Evolutionary conservation across 2,329 filamentous ascomycete genomes (phyloP).

Genomic region (Epichloe aotearoae): DNA sequence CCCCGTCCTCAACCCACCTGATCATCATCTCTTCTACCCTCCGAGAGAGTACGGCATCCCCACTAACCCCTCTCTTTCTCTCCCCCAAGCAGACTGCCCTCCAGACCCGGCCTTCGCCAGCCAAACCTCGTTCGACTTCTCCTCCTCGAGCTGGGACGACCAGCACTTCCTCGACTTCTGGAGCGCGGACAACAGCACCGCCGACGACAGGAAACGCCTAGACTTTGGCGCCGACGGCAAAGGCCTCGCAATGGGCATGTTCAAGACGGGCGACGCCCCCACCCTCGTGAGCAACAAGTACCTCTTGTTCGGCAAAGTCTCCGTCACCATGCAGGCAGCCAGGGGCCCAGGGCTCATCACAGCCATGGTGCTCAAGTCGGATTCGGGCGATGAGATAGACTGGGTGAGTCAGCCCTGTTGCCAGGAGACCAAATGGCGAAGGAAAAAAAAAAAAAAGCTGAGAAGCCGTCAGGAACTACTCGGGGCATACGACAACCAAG

Average conservation of each 20-base stretch:
- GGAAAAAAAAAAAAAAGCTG: not conserved
- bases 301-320: constrained; percentile 71
- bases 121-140: constrained; percentile 46
- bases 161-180: constrained; percentile 15
- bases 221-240: constrained; percentile 14
- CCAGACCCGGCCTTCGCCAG: constrained; percentile 53
- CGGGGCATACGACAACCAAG: constrained; percentile 32
- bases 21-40: not conserved
- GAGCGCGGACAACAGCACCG: constrained; percentile 20
- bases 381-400: constrained; percentile 62
- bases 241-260: constrained; percentile 38
- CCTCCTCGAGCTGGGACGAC: constrained; percentile 36
- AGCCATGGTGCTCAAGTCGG: constrained; percentile 63
- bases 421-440: not conserved
- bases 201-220: constrained; percentile 14
- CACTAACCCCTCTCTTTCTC: not conserved
- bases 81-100: constrained; percentile 32
- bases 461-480: constrained; percentile 13
- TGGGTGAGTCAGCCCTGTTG: constrained; percentile 12
- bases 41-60: not conserved
- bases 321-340: constrained; percentile 55
- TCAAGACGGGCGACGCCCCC: constrained; percentile 39
- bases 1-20: not conserved
- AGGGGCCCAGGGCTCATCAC: constrained; percentile 65
- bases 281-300: constrained; percentile 60